Percentiles rank a stretch among this genome's conserved stretches.
Conservation (phyloP, 2,329 filamentous ascomycete genomes). For the Diaporthe humulicola region DNA sequence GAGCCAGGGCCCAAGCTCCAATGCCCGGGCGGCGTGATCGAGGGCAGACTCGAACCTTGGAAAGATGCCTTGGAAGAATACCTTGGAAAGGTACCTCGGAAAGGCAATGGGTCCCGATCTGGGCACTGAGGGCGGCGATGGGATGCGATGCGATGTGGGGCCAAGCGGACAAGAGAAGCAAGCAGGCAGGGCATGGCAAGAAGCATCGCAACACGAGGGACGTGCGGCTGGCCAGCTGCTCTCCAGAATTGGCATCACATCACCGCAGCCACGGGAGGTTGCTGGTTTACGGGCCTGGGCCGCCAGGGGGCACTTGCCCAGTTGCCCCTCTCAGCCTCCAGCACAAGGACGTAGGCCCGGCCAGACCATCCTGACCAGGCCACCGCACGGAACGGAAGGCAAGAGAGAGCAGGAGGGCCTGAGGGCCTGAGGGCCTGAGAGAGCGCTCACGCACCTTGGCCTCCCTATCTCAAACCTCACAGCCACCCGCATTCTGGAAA, state of each 20-base stretch:
- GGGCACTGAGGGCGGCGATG: constrained; percentile 6
- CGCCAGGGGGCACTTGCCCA: neutral
- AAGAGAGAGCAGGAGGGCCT: neutral
- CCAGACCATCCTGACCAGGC: constrained; percentile 7
- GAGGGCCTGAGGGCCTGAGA: neutral
- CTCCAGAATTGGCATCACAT: constrained; percentile 16
- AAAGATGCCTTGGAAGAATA: neutral
- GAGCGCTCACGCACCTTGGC: neutral
- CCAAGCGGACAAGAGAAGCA: constrained; percentile 17
- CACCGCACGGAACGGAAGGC: neutral
- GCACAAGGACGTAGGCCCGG: neutral
- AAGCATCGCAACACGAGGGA: constrained; percentile 9
- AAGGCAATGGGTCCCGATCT: constrained; percentile 13
- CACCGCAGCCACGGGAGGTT: neutral
- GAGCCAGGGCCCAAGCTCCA: neutral
- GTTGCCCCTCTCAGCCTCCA: neutral
- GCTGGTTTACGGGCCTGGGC: neutral
- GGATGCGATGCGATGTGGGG: constrained; percentile 1
- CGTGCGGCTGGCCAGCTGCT: constrained; percentile 13
- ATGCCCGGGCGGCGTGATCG: neutral
- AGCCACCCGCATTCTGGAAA: constrained; percentile 21
- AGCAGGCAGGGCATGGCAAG: neutral
- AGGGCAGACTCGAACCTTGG: neutral
- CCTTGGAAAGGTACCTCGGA: neutral
- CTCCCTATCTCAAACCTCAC: constrained; percentile 26